Conservation (phyloP, 768 basidiomycete species). For the Trametes punicea region DNA sequence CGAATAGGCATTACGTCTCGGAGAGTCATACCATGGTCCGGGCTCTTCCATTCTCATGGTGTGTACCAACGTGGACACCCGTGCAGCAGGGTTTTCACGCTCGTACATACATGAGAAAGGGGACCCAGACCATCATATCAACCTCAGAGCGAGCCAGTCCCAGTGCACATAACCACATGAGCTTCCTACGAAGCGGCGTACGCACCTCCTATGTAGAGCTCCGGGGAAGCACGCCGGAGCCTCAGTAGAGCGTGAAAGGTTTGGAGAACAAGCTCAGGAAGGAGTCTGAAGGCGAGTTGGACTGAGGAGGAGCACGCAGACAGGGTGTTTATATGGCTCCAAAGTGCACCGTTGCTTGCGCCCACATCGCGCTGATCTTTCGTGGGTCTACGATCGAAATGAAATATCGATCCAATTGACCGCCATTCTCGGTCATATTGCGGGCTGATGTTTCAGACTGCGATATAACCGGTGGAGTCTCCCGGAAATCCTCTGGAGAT, state of each 20-base stretch:
- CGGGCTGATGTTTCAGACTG: neutral
- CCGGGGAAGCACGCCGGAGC: no score
- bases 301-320: neutral
- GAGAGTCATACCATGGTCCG: constrained; percentile 19
- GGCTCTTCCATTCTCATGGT: constrained; percentile 29
- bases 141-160: neutral
- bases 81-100: constrained; percentile 14
- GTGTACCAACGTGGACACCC: constrained; percentile 21
- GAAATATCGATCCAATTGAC: neutral
- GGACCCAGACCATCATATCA: constrained; percentile 15
- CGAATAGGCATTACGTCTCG: neutral
- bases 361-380: neutral
- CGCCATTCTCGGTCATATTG: neutral
- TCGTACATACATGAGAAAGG: constrained; percentile 24
- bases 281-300: neutral
- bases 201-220: no score
- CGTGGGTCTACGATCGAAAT: neutral
- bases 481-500: neutral
- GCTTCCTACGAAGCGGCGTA: neutral
- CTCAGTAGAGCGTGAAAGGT: no score
- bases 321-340: neutral
- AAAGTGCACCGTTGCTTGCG: neutral
- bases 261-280: no score
- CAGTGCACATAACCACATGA: neutral
- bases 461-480: neutral